Base-by-base conservation (phyloP, 2,329 filamentous ascomycete species). In the Lasiodiplodia theobromae region DNA sequence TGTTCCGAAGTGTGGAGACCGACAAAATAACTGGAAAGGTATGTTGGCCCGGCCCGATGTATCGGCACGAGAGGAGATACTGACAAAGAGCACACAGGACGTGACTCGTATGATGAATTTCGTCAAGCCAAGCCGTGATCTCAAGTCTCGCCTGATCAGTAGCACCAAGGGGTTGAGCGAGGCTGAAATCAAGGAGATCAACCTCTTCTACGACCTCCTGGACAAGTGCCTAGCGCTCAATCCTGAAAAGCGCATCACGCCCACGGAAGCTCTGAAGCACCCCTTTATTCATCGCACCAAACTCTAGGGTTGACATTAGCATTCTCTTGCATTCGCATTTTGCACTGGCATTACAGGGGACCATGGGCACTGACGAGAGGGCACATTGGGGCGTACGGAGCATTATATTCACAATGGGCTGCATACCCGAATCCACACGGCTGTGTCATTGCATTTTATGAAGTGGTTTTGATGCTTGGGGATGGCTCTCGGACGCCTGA, bases 171-270 rank as follows among this genome's bases (percentile, higher is more conserved):
- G 89, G 64, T 90, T 97, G 85, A 88, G 85, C 62, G 91, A 94
- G 70, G 83, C 77, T 11, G 93, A 96, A 78, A 83, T 87, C 49
- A 91, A 90, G 78, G 93, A 97, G 74, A 82, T 97, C 70, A 90
- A 91, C 69, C 85, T 91, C 66, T 97, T 99, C 79, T 86, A 93
- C 73, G 94, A 98, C 79, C 82, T 99, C 60, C 82, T 99, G 68
- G 94, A 97, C 76, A 91, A 92, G 67, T 98, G 94, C 77, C 84
- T 99, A 71, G 89, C 91, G 69, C 86, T 98, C 71, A 97, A 98
- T 76, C 93, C 95, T 0, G 94, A 97, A 78, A 97, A 96, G 84
- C 88, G 96, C 71, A 92, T 96, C 75, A 95, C 92, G 57, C 92
- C 96, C 0, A 84, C 87, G 16, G 94, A 98, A 75, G 96, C 96